Conservation (phyloP, 1,284 basidiomycete species). For the Cutaneotrichosporon sp. region DNA sequence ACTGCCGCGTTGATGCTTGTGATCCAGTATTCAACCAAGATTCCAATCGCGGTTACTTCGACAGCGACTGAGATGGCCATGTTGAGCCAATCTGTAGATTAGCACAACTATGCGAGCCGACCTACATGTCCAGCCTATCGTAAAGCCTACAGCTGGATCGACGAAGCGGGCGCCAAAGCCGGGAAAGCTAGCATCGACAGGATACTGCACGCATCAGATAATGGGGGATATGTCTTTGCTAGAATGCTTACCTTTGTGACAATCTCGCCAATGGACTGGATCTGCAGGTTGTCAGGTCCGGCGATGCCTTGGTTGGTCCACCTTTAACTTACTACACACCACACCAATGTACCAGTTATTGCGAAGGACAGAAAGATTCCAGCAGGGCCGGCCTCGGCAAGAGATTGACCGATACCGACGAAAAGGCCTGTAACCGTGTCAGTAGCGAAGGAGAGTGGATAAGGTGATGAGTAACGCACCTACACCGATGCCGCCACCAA, state of each 20-base stretch:
- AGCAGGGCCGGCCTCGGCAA: conserved; percentile 2
- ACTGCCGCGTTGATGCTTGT: conserved; percentile 7
- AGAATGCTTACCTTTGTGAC: conserved; percentile 2
- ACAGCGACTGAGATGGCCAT: conserved; percentile 10
- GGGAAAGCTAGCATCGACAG: conserved; percentile 15
- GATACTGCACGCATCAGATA: conserved; percentile 5
- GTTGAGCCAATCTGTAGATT: conserved; percentile 8
- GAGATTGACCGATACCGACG: conserved; percentile 12
- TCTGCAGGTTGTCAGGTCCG: not conserved
- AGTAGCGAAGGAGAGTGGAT: too few species aligned
- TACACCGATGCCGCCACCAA: conserved; percentile 12
- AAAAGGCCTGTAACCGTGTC: conserved; percentile 5
- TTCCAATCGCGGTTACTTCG: conserved; percentile 8
- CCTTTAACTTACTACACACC: conserved; percentile 14
- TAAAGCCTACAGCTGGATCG: conserved; percentile 14
- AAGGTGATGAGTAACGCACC: not conserved
- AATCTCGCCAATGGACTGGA: conserved; percentile 16
- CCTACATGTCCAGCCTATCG: conserved; percentile 15
- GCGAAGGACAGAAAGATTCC: conserved; percentile 14
- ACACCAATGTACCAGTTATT: conserved; percentile 12
- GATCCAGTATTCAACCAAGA: conserved; percentile 13
- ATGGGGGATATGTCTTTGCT: not conserved
- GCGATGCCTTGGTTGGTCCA: too few species aligned
- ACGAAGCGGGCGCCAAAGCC: conserved; percentile 15
- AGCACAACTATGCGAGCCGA: not conserved